Evolutionary conservation across 2,329 filamentous ascomycete genomes (phyloP), one percentile per base, ranked within the genome.

Genomic region (Fonsecaea pedrosoi): DNA sequence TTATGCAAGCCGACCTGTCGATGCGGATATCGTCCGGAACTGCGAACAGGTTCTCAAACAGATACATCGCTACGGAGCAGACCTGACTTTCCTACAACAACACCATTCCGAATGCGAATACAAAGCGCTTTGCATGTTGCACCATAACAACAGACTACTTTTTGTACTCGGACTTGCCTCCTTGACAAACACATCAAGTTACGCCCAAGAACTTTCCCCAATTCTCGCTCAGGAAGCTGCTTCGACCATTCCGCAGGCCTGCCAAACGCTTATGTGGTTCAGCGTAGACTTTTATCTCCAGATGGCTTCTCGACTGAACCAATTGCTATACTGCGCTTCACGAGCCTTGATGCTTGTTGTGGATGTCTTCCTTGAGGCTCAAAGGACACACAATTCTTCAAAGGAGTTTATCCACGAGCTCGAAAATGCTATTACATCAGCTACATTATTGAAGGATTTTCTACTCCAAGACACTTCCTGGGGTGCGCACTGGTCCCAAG

Each of bases 341-440:
- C 34, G 57, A 32, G 57, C 57, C 13, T 45, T 60, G 37, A 60
- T 60, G 57, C 37, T 60, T 32, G 57, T 60, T 21, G 57, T 60
- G 13, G 57, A 60, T 35, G 57, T 42, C 25, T n/a, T 45, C 15
- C 40, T 38, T n/a, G 37, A 60, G 30, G 25, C 57, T 13, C 37
- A 38, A 13, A 38, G 40, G 18, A 32, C 30, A 45, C 18, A 9
- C 9, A 32, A 9, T 6, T 48, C 32, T 32, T n/a, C 57, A 13
- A 25, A 45, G 57, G 35, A 40, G 18, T 48, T 60, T 38, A 42
- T 60, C n/a, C 30, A 34, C n/a, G 45, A 42, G 25, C 38, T 60
- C 4, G 35, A 60, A 4, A 32, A 38, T 9, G 57, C 57, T 10
- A 15, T 60, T 7, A 18, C 57, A n/a, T 34, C n/a, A 8, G 57